Evolutionary conservation across 352 stramenopile genomes (phyloP).

Genomic region (Pythium biforme): DNA sequence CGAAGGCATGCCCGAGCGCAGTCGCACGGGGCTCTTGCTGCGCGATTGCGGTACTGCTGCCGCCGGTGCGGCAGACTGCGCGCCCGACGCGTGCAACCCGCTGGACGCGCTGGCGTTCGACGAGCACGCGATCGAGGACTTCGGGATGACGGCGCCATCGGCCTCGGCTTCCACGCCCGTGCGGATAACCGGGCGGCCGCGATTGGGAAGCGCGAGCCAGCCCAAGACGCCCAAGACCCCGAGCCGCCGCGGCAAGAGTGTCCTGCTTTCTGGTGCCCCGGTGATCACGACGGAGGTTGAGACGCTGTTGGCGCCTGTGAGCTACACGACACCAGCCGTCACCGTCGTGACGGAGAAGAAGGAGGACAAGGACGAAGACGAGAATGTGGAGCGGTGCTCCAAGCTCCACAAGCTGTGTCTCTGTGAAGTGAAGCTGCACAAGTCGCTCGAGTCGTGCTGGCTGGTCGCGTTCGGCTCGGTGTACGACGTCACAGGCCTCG

Average conservation of each 20-base stretch:
- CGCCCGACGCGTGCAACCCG: slow-evolving; percentile 41
- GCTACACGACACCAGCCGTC: background rate
- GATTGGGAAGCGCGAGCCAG: slow-evolving; percentile 19
- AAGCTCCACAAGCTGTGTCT: slow-evolving; percentile 68
- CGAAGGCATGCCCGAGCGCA: slow-evolving; percentile 26
- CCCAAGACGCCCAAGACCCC: slow-evolving; percentile 21
- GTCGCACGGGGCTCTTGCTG: slow-evolving; percentile 12
- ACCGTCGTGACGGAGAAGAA: background rate
- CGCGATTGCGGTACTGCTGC: slow-evolving; percentile 22
- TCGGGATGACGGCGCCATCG: background rate
- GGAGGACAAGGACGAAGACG: background rate
- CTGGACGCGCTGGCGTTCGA: slow-evolving; percentile 28
- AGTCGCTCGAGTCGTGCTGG: slow-evolving; percentile 92
- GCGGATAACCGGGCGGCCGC: slow-evolving; percentile 6
- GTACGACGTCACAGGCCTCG: slow-evolving; percentile 83
- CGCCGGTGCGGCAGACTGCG: slow-evolving; percentile 33
- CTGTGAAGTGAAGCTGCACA: slow-evolving; percentile 85
- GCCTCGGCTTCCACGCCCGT: background rate
- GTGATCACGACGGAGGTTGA: background rate
- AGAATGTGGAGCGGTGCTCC: slow-evolving; percentile 40
- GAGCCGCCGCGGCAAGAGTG: slow-evolving; percentile 24
- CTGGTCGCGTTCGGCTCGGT: slow-evolving; percentile 89
- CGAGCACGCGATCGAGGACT: slow-evolving; percentile 18
- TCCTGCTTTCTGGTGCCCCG: slow-evolving; percentile 7
- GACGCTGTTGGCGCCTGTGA: background rate